Evolutionary conservation across 352 stramenopile species (phyloP).

Genomic region (Pythium rhizo-oryzae): DNA sequence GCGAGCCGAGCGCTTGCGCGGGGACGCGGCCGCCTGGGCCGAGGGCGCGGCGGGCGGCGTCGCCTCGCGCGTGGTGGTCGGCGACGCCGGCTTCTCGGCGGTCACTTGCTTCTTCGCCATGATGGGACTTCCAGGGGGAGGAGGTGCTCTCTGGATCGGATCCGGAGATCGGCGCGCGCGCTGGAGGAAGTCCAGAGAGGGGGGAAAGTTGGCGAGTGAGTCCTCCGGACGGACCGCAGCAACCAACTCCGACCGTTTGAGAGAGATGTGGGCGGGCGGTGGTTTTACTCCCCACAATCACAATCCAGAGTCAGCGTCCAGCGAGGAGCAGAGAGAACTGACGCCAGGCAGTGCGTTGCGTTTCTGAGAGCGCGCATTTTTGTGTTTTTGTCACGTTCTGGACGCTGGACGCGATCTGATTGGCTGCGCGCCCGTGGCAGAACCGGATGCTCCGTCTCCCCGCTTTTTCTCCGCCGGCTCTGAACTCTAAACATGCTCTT

Average conservation of each 20-base stretch:
- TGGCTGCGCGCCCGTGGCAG: constrained; percentile 6
- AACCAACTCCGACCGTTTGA: constrained; percentile 6
- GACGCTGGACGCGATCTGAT: constrained; percentile 6
- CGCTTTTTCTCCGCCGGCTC: background rate
- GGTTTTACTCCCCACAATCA: background rate
- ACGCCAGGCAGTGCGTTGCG: constrained; percentile 26
- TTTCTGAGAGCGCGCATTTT: constrained; percentile 22
- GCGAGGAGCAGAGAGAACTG: background rate
- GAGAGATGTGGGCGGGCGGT: background rate
- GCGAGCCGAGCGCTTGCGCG: background rate
- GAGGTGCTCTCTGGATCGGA: background rate
- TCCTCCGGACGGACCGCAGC: background rate
- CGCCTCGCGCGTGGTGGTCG: constrained; percentile 5
- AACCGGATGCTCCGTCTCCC: constrained; percentile 11
- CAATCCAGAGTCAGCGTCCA: background rate
- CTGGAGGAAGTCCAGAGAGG: constrained; percentile 12
- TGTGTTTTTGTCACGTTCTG: background rate
- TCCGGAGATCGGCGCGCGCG: background rate
- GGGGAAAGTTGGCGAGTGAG: constrained; percentile 18
- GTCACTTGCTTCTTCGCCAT: constrained; percentile 28
- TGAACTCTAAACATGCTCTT: background rate
- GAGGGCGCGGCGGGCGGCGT: background rate
- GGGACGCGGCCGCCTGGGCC: background rate
- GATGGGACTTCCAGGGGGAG: background rate
- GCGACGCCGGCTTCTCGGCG: constrained; percentile 14